phyloP scores from a whole-genome alignment of 2,329 filamentous ascomycete genomes.

The Zasmidium cellare region DNA sequence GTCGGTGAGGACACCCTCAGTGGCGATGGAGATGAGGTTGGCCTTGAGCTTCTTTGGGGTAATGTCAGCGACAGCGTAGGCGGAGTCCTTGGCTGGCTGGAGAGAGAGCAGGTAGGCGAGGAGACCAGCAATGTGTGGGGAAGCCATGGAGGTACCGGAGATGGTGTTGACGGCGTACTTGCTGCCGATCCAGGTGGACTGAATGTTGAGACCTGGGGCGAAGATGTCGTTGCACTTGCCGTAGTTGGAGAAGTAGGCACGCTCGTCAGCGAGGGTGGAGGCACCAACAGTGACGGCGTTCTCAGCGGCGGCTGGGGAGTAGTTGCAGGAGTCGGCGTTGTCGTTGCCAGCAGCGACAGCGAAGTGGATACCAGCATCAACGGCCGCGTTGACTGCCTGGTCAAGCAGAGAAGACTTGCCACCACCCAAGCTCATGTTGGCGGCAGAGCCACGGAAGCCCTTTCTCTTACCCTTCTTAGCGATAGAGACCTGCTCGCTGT shows the following conservation, averaged over 20 bases:
- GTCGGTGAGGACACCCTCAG: constrained; percentile 73
- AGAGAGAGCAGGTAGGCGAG: constrained; percentile 97
- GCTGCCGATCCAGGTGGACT: constrained; percentile 98
- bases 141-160: constrained; percentile 98
- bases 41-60: constrained; percentile 93
- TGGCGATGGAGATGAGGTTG: constrained; percentile 80
- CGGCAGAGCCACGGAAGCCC: constrained; percentile 97
- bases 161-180: constrained; percentile 97
- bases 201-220: constrained; percentile 84
- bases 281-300: constrained; percentile 96
- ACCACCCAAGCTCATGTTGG: constrained; percentile 99
- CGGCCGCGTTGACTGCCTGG: constrained; percentile 88
- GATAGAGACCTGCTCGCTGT: constrained; percentile 71
- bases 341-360: constrained; percentile 98
- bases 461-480: constrained; percentile 87
- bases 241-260: constrained; percentile 99
- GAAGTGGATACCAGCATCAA: constrained; percentile 90
- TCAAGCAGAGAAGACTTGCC: constrained; percentile 94
- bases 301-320: constrained; percentile 89
- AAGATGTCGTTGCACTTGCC: constrained; percentile 99
- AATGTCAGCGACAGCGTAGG: constrained; percentile 84
- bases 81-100: constrained; percentile 85
- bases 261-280: constrained; percentile 87
- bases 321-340: constrained; percentile 98
- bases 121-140: constrained; percentile 93